Evolutionary conservation across 1,139 yeast species (phyloP).

Genomic region (Pichia kudriavzevii): DNA sequence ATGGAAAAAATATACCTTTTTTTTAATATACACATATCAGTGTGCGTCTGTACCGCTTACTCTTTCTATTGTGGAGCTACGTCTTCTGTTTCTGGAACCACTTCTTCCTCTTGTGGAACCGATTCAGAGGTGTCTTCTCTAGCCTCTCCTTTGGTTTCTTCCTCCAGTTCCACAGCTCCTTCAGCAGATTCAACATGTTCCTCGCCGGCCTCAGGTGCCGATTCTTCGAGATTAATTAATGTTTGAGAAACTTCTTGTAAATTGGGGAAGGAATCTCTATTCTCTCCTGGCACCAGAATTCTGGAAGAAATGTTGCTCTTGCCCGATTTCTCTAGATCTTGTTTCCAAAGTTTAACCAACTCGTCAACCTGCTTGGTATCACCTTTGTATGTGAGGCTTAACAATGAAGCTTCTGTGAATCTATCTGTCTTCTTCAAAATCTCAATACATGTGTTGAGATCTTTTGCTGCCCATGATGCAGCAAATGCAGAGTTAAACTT

Average conservation of each 20-base stretch:
- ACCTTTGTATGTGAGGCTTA: constrained; percentile 68
- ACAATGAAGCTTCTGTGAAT: constrained; percentile 76
- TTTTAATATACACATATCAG: too few species aligned
- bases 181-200: constrained; percentile 19
- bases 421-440: constrained; percentile 65
- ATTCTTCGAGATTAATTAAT: constrained; percentile 14
- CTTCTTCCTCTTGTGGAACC: constrained; percentile 3
- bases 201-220: constrained; percentile 13
- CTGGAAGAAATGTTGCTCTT: constrained; percentile 57
- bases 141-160: constrained; percentile 3
- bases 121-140: not conserved
- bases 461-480: constrained; percentile 82
- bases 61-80: not conserved
- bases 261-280: constrained; percentile 23
- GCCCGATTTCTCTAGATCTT: constrained; percentile 41
- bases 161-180: constrained; percentile 3
- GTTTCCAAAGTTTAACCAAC: constrained; percentile 61
- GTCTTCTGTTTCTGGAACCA: constrained; percentile 1
- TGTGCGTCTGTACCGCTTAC: too few species aligned
- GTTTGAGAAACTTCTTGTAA: constrained; percentile 16
- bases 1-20: too few species aligned
- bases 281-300: constrained; percentile 36
- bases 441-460: constrained; percentile 54
- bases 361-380: constrained; percentile 35
- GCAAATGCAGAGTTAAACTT: constrained; percentile 88